Evolutionary conservation across 306 rosid species (phyloP).

Genomic region (Cicer yamashitae): DNA sequence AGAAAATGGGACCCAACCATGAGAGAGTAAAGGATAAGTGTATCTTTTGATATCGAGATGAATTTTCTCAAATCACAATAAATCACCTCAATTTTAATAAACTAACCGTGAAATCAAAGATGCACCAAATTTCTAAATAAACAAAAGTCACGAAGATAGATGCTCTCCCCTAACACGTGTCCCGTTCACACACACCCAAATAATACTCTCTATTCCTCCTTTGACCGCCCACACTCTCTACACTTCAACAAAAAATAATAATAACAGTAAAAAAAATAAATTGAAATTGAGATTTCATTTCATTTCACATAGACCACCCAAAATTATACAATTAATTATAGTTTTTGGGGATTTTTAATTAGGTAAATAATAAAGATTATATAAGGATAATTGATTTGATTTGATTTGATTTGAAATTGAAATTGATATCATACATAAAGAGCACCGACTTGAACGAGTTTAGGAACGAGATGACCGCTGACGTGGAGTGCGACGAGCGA

Average conservation of each 20-base stretch:
- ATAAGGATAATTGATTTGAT: conserved; percentile 28
- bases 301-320: conserved; percentile 12
- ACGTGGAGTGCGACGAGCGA: conserved; percentile 97
- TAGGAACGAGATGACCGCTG: conserved; percentile 90
- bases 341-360: background rate
- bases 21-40: background rate
- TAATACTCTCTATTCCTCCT: conserved; percentile 5
- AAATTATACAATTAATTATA: conserved; percentile 52
- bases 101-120: too few species aligned
- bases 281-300: conserved; percentile 24
- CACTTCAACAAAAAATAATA: background rate
- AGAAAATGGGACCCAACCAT: conserved; percentile 44
- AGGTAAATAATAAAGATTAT: background rate
- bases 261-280: background rate
- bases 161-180: conserved; percentile 58
- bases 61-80: too few species aligned
- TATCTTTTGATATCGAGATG: too few species aligned
- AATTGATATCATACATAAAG: conserved; percentile 62
- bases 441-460: conserved; percentile 86
- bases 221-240: conserved; percentile 7
- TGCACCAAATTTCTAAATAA: background rate
- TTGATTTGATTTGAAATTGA: background rate
- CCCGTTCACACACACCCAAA: conserved; percentile 17
- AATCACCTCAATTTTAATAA: too few species aligned
- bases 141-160: conserved; percentile 29